Percentiles rank a stretch among this genome's conserved stretches.
Conservation (phyloP, 1,139 yeast species). For the Sugiyamaella grinbergsii region DNA sequence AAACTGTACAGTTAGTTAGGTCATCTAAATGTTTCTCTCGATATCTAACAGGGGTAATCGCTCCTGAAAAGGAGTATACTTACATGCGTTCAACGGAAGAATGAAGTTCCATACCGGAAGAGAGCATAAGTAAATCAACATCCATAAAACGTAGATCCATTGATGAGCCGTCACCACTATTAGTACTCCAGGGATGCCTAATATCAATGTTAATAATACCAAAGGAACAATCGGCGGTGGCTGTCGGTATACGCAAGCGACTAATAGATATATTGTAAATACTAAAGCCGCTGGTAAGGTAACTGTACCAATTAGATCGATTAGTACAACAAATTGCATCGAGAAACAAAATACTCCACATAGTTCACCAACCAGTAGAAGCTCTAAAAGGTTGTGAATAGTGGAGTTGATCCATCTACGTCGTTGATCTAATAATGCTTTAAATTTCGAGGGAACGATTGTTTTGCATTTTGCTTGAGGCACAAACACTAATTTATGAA, state of each 20-base stretch:
- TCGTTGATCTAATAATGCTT: slow-evolving; percentile 43
- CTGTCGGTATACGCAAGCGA: slow-evolving; percentile 65
- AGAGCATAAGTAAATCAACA: slow-evolving; percentile 72
- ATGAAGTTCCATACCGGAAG: slow-evolving; percentile 92
- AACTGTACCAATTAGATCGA: slow-evolving; percentile 47
- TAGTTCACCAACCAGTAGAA: slow-evolving; percentile 39
- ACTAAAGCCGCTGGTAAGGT: slow-evolving; percentile 86
- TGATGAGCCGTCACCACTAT: slow-evolving; percentile 82
- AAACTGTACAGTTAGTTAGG: slow-evolving; percentile 43
- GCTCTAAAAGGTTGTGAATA: slow-evolving; percentile 42
- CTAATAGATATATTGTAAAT: slow-evolving; percentile 75
- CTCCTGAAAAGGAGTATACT: slow-evolving; percentile 18
- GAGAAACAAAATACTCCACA: slow-evolving; percentile 45
- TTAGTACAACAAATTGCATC: slow-evolving; percentile 43
- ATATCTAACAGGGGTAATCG: too few relatives aligned
- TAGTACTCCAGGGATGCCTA: slow-evolving; percentile 81
- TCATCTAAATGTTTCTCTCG: too few relatives aligned
- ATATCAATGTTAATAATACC: slow-evolving; percentile 69
- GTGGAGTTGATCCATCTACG: slow-evolving; percentile 46
- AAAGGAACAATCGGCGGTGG: slow-evolving; percentile 83
- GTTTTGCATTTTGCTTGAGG: slow-evolving; percentile 43
- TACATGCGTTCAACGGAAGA: slow-evolving; percentile 74
- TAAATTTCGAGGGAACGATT: slow-evolving; percentile 40
- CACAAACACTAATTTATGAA: slow-evolving; percentile 40
- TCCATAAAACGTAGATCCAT: slow-evolving; percentile 70